phyloP scores from a whole-genome alignment of 1,139 yeast genomes.

The Geotrichum siamense region DNA sequence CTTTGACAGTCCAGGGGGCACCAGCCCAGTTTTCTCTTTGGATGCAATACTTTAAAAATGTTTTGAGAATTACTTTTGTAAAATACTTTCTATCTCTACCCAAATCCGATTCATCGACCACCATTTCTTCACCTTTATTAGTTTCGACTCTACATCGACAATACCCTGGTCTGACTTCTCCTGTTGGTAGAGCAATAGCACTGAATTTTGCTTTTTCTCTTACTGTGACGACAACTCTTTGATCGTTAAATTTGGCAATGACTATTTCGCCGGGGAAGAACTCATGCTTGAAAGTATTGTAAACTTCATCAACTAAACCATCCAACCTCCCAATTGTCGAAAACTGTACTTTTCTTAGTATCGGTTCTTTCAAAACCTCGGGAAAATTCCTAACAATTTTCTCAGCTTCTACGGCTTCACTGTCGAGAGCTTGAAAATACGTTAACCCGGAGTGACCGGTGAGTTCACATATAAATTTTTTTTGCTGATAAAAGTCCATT shows the following conservation, averaged over 20 bases:
- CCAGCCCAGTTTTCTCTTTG: slow-evolving; percentile 79
- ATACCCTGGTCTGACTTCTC: slow-evolving; percentile 51
- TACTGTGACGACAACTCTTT: slow-evolving; percentile 44
- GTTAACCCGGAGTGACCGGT: slow-evolving; percentile 91
- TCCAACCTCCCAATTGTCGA: slow-evolving; percentile 80
- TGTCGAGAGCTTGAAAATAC: slow-evolving; percentile 77
- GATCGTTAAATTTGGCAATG: slow-evolving; percentile 45
- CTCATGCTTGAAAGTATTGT: slow-evolving; percentile 62
- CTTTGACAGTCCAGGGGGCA: slow-evolving; percentile 96
- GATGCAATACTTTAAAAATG: slow-evolving; percentile 80
- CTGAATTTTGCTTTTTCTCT: slow-evolving; percentile 46
- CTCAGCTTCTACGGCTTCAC: slow-evolving; percentile 45
- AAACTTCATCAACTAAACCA: slow-evolving; percentile 74
- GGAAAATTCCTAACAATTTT: slow-evolving; percentile 81
- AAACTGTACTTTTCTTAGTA: slow-evolving; percentile 74
- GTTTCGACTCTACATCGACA: slow-evolving; percentile 62
- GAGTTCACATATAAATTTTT: slow-evolving; percentile 88
- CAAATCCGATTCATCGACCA: slow-evolving; percentile 59
- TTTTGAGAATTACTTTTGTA: slow-evolving; percentile 83
- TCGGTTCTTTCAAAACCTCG: slow-evolving; percentile 85
- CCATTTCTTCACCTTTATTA: slow-evolving; percentile 50
- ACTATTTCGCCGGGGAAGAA: slow-evolving; percentile 90
- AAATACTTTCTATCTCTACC: slow-evolving; percentile 79
- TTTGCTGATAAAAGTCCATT: slow-evolving; percentile 40
- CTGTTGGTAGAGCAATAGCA: slow-evolving; percentile 38